phyloP scores from a whole-genome alignment of 1,139 yeast species.

The Yamadazyma sp. region DNA sequence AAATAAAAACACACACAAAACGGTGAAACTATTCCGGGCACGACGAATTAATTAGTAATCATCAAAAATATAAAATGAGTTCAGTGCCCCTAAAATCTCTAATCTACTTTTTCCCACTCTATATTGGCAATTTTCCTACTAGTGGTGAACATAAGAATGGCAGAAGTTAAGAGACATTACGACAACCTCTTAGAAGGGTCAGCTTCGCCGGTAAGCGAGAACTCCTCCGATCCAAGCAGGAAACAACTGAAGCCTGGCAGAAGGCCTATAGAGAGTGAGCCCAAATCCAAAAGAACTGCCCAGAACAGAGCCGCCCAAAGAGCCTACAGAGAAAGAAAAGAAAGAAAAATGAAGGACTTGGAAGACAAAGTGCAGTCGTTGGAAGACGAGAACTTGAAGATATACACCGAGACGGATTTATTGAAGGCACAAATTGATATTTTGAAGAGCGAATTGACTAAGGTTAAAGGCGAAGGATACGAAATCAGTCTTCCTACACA shows the following conservation, averaged over 20 bases:
- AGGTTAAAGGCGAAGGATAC: constrained; percentile 50
- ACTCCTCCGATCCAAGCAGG: constrained; percentile 26
- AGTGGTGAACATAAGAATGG: constrained; percentile 17
- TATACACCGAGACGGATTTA: constrained; percentile 69
- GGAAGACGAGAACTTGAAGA: constrained; percentile 67
- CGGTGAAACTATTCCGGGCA: background rate
- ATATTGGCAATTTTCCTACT: background rate
- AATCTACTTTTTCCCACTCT: background rate
- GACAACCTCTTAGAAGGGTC: constrained; percentile 19
- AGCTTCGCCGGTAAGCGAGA: background rate
- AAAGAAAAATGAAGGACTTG: constrained; percentile 78
- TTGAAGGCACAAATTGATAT: constrained; percentile 74
- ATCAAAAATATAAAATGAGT: constrained; percentile 16
- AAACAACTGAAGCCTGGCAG: constrained; percentile 53
- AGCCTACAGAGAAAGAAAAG: constrained; percentile 94
- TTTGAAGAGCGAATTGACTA: constrained; percentile 68
- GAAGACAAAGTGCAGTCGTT: constrained; percentile 73
- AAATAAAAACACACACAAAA: too few relatives aligned
- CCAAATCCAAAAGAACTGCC: constrained; percentile 85
- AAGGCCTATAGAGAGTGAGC: constrained; percentile 77
- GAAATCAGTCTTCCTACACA: constrained; percentile 35
- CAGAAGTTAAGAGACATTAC: constrained; percentile 37
- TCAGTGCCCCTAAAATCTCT: background rate
- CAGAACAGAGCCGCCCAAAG: constrained; percentile 98
- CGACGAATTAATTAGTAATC: constrained; percentile 2